Evolutionary conservation across 176 grass and related monocot genomes (phyloP).

Genomic region (Zea luxurians): DNA sequence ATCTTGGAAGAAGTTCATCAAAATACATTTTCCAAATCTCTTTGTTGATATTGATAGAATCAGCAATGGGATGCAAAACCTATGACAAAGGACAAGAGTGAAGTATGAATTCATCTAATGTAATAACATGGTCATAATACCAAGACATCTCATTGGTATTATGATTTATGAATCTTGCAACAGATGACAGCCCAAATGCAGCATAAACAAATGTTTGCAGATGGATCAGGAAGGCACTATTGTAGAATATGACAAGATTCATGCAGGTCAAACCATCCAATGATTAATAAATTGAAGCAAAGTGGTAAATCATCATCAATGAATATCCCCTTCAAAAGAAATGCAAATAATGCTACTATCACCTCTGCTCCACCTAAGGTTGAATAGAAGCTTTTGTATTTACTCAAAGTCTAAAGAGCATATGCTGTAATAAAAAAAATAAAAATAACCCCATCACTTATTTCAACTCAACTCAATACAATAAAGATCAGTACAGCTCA

Average conservation of each 20-base stretch:
- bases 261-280: background rate
- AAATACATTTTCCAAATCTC: slow-evolving; percentile 96
- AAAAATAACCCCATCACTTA: background rate
- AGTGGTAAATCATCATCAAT: background rate
- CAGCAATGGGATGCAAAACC: slow-evolving; percentile 81
- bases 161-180: background rate
- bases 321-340: background rate
- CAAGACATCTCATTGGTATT: slow-evolving; percentile 16
- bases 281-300: slow-evolving; percentile 6
- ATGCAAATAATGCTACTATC: background rate
- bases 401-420: background rate
- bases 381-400: background rate
- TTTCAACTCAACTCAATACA: background rate
- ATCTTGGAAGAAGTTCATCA: slow-evolving; percentile 74
- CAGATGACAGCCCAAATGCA: background rate
- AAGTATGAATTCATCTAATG: slow-evolving; percentile 32
- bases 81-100: slow-evolving; percentile 36
- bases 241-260: background rate
- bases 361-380: background rate
- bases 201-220: slow-evolving; percentile 12
- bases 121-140: slow-evolving; percentile 11
- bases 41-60: slow-evolving; percentile 92
- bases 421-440: background rate
- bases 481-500: background rate
- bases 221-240: background rate